These are phyloP conservation scores for Quercus suber DNA, from an alignment of 306 rosid species.

Conservation along the genomic window DNA sequence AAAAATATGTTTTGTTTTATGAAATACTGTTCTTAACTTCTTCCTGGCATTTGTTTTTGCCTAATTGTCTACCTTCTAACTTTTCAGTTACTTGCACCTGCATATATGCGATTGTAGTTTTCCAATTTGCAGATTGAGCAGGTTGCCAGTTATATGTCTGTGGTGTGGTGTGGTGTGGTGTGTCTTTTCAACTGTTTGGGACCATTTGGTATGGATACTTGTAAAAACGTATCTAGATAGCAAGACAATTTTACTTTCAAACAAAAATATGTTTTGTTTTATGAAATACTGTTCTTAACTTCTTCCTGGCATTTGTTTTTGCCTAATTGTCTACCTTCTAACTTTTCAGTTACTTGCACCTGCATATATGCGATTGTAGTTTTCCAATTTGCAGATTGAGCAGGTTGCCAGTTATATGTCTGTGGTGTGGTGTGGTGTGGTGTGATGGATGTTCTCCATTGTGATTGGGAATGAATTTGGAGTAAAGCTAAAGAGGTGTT, in stretches of 20 bases:
- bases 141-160: too few species aligned
- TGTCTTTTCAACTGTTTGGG: neutral
- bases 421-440: too few species aligned
- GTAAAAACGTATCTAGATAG: neutral
- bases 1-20: neutral
- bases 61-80: neutral
- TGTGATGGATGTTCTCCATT: too few species aligned
- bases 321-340: neutral
- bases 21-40: too few species aligned
- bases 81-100: neutral
- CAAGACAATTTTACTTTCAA: neutral
- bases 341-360: neutral
- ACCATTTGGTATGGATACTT: neutral
- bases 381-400: neutral
- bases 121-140: neutral
- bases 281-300: neutral
- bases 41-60: neutral
- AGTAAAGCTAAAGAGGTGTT: too few species aligned
- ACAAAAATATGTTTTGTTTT: neutral
- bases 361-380: neutral
- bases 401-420: too few species aligned
- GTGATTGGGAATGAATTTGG: too few species aligned
- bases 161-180: too few species aligned
- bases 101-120: neutral
- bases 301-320: neutral